Conservation (phyloP, 2,329 filamentous ascomycete genomes). For the Pseudocercospora ulei region DNA sequence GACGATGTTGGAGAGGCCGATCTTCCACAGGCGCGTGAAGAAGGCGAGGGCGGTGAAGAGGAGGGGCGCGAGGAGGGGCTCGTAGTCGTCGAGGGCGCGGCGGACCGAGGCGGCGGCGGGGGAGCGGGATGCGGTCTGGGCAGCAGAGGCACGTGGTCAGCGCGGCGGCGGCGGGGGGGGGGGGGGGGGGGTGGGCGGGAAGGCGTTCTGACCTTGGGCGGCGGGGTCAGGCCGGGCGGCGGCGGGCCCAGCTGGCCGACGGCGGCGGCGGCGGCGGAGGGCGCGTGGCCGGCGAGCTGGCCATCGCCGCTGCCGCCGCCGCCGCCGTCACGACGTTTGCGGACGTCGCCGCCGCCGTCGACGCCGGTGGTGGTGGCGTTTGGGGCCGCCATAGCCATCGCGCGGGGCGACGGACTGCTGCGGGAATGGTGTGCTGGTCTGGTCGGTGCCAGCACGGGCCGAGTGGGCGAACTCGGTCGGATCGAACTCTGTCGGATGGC, state of each 20-base stretch:
- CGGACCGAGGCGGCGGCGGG: constrained; percentile 42
- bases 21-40: constrained; percentile 59
- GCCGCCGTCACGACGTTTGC: not conserved
- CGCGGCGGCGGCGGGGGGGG: no score
- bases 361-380: constrained; percentile 7
- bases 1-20: constrained; percentile 59
- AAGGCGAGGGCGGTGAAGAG: constrained; percentile 54
- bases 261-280: no score
- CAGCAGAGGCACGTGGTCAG: no score
- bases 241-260: no score
- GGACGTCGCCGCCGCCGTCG: constrained; percentile 4
- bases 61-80: constrained; percentile 54
- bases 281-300: not conserved
- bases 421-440: not conserved
- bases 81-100: constrained; percentile 53
- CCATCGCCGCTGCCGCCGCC: constrained; percentile 1
- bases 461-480: constrained; percentile 1
- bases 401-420: not conserved
- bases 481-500: no score
- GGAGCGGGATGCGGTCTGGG: not conserved
- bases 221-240: no score
- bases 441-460: constrained; percentile 5
- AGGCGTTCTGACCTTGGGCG: no score
- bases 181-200: no score
- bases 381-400: constrained; percentile 2